Percentiles rank a stretch among this genome's conserved stretches.
These are phyloP conservation scores for Sherardia arvensis DNA, from an alignment of 257 asterid genomes.

Conservation along the genomic window DNA sequence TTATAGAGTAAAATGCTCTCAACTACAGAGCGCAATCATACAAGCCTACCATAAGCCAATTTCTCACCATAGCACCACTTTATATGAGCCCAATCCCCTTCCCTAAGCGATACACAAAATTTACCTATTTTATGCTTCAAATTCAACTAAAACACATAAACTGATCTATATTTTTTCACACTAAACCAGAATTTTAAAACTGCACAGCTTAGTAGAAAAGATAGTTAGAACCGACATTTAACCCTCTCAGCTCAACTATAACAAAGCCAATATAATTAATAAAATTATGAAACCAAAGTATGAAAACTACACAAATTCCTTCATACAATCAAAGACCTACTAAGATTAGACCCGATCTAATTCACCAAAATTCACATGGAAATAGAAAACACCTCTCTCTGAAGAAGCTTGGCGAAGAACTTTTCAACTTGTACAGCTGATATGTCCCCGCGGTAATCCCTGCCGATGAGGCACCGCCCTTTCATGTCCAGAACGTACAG, in stretches of 20 bases:
- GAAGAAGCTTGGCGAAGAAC: slow-evolving; percentile 33
- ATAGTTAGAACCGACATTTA: neutral
- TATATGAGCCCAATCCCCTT: neutral
- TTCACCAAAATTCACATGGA: neutral
- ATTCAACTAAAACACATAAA: neutral
- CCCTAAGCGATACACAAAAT: neutral
- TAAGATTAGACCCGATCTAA: neutral
- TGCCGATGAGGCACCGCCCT: slow-evolving; percentile 38
- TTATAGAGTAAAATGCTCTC: neutral
- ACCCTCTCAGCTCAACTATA: neutral
- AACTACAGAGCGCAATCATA: neutral
- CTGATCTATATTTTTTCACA: neutral
- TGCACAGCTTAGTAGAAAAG: neutral
- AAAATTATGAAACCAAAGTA: neutral
- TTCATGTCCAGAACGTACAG: slow-evolving; percentile 33
- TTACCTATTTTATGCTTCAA: no score
- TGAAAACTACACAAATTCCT: neutral
- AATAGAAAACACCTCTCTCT: slow-evolving; percentile 23
- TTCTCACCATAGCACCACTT: neutral
- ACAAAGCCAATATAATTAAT: no score
- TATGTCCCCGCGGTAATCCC: slow-evolving; percentile 41
- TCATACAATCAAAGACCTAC: neutral
- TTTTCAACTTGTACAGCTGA: slow-evolving; percentile 33
- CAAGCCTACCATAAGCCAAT: neutral
- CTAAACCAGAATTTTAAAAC: neutral